phyloP scores from a whole-genome alignment of 257 asterid species.

The Verbascum thapsus region DNA sequence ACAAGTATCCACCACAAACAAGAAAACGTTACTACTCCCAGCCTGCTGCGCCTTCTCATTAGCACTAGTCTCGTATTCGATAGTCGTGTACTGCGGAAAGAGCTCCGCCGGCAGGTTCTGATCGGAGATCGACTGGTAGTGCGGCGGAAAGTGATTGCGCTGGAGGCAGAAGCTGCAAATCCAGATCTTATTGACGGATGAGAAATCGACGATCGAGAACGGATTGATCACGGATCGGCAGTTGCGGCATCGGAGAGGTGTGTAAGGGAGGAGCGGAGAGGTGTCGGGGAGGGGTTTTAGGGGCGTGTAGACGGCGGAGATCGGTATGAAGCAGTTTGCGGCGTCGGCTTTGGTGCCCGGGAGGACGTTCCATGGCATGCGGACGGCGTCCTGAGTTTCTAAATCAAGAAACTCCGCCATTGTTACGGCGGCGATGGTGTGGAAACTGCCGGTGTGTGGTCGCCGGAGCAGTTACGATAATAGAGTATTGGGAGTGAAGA shows the following conservation, averaged over 20 bases:
- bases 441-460: slow-evolving; percentile 34
- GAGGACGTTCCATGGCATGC: slow-evolving; percentile 98
- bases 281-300: slow-evolving; percentile 67
- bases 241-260: slow-evolving; percentile 91
- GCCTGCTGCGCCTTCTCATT: slow-evolving; percentile 43
- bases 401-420: slow-evolving; percentile 89
- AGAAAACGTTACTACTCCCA: slow-evolving; percentile 53
- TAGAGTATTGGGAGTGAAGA: not conserved
- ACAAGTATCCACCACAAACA: slow-evolving; percentile 87
- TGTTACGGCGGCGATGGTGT: slow-evolving; percentile 24
- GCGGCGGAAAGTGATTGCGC: slow-evolving; percentile 83
- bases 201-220: slow-evolving; percentile 85
- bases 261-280: slow-evolving; percentile 69
- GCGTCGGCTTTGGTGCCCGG: slow-evolving; percentile 94
- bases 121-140: slow-evolving; percentile 86
- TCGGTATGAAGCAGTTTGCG: slow-evolving; percentile 84
- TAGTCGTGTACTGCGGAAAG: slow-evolving; percentile 84
- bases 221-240: slow-evolving; percentile 97
- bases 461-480: slow-evolving; percentile 34
- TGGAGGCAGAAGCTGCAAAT: slow-evolving; percentile 91
- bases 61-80: slow-evolving; percentile 66
- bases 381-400: slow-evolving; percentile 77
- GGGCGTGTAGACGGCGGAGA: slow-evolving; percentile 93
- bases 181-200: slow-evolving; percentile 82
- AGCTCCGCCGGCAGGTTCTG: slow-evolving; percentile 91